Conservation (phyloP, 768 basidiomycete species). For the Podaxis carcinomalis region DNA sequence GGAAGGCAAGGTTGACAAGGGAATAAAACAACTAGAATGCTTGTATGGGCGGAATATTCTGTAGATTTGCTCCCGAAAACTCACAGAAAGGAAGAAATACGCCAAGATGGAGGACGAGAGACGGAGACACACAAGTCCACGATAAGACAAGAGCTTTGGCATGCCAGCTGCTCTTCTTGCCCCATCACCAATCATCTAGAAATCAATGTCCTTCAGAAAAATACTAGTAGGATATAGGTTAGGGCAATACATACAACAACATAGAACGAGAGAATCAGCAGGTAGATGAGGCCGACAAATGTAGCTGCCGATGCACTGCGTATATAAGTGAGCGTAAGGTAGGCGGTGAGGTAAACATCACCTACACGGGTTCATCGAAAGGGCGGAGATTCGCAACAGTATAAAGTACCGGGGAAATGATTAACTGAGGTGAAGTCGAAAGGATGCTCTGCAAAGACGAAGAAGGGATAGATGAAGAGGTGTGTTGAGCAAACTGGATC, state of each 20-base stretch:
- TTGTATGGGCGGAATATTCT: too few species aligned
- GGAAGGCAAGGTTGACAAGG: conserved; percentile 57
- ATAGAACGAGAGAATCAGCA: conserved; percentile 41
- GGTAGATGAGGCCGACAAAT: conserved; percentile 55
- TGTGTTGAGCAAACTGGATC: conserved; percentile 12
- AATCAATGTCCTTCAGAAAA: neutral
- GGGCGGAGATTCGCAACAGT: conserved; percentile 49
- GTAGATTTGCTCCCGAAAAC: conserved; percentile 2
- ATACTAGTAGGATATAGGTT: neutral
- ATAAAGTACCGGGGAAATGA: conserved; percentile 46
- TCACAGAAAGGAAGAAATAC: conserved; percentile 36
- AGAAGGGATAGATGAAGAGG: conserved; percentile 12
- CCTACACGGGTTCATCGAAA: conserved; percentile 62
- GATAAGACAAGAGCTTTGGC: conserved; percentile 24
- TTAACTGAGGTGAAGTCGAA: conserved; percentile 42
- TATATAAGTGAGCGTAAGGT: neutral
- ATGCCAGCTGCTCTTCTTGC: conserved; percentile 38
- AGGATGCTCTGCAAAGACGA: conserved; percentile 29
- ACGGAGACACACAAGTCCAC: conserved; percentile 31
- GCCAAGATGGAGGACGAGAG: conserved; percentile 26
- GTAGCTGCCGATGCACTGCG: conserved; percentile 50
- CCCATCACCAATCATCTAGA: conserved; percentile 27
- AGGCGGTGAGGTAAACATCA: neutral
- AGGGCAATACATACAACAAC: conserved; percentile 28
- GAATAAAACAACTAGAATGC: conserved; percentile 52